These are phyloP conservation scores for Lagenidium giganteum DNA, from an alignment of 352 stramenopile genomes.

Conservation along the genomic window DNA sequence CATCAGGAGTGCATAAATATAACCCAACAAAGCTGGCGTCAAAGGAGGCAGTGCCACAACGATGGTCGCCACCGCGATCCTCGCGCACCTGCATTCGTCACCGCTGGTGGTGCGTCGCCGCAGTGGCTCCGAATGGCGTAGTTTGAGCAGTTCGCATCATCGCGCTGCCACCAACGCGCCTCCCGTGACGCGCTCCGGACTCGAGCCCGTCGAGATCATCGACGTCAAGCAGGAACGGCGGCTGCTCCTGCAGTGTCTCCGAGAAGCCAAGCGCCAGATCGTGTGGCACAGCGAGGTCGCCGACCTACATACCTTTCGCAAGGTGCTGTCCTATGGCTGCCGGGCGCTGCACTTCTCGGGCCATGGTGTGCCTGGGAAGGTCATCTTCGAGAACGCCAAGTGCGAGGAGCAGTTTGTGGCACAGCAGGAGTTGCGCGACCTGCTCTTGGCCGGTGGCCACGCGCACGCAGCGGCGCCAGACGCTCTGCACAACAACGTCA, in stretches of 20 bases:
- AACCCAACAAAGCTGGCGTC: too few species aligned
- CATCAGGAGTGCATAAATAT: too few species aligned
- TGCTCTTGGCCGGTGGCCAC: conserved; percentile 66
- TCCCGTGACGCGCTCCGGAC: conserved; percentile 22
- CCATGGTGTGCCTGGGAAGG: conserved; percentile 64
- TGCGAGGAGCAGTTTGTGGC: conserved; percentile 82
- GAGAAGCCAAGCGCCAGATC: conserved; percentile 55
- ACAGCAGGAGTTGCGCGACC: conserved; percentile 68
- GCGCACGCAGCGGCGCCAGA: neutral
- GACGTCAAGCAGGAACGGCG: conserved; percentile 74
- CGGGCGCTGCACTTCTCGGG: conserved; percentile 77
- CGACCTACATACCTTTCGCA: conserved; percentile 76
- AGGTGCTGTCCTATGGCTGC: conserved; percentile 73
- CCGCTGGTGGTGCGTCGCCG: conserved; percentile 70
- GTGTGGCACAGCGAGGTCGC: conserved; percentile 77
- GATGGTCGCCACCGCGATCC: conserved; percentile 30
- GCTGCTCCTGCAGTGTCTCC: conserved; percentile 68
- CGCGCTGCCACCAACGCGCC: neutral
- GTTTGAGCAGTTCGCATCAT: conserved; percentile 23
- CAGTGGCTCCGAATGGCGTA: conserved; percentile 55
- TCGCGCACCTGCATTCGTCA: conserved; percentile 82
- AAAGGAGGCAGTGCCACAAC: too few species aligned
- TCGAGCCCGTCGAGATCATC: conserved; percentile 84
- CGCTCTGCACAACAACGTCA: conserved; percentile 1
- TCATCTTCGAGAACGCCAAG: conserved; percentile 80